A percentile compares a stretch with the other conserved stretches of the same genome.
Evolutionary conservation across 192 early-diverging fungal genomes (phyloP).

Genomic region (Coemansia interrupta): DNA sequence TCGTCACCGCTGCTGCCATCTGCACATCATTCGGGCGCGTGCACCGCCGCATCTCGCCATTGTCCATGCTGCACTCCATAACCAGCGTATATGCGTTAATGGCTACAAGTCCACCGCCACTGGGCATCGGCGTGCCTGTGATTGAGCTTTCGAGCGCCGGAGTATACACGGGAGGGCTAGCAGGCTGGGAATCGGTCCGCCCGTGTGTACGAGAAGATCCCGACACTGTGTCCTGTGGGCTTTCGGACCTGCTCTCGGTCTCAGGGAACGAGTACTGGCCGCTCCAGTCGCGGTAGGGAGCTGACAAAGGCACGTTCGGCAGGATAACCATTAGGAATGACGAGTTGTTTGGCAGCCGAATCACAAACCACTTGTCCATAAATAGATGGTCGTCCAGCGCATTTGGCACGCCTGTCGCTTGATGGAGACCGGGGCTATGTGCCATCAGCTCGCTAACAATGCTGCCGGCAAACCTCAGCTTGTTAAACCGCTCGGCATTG

Average conservation of each 20-base stretch:
- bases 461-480: constrained; percentile 44
- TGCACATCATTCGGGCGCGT: constrained; percentile 23
- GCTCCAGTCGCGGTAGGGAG: constrained; percentile 12
- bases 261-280: background rate
- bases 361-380: constrained; percentile 53
- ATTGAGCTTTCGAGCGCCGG: constrained; percentile 41
- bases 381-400: constrained; percentile 46
- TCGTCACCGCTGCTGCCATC: background rate
- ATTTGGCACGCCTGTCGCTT: constrained; percentile 39
- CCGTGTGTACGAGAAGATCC: constrained; percentile 1
- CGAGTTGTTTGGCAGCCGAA: constrained; percentile 45
- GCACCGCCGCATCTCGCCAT: constrained; percentile 40
- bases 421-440: constrained; percentile 20
- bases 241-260: constrained; percentile 9
- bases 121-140: background rate
- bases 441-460: constrained; percentile 41
- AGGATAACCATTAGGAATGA: constrained; percentile 51
- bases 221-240: background rate
- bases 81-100: constrained; percentile 43
- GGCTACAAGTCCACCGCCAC: constrained; percentile 4
- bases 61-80: constrained; percentile 55
- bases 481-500: constrained; percentile 48
- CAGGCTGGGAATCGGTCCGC: constrained; percentile 25
- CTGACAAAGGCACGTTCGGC: constrained; percentile 41
- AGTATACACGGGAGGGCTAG: constrained; percentile 31